Evolutionary conservation across 768 basidiomycete species (phyloP), one percentile per base, ranked within the genome.

Genomic region (Lactarius quietus): DNA sequence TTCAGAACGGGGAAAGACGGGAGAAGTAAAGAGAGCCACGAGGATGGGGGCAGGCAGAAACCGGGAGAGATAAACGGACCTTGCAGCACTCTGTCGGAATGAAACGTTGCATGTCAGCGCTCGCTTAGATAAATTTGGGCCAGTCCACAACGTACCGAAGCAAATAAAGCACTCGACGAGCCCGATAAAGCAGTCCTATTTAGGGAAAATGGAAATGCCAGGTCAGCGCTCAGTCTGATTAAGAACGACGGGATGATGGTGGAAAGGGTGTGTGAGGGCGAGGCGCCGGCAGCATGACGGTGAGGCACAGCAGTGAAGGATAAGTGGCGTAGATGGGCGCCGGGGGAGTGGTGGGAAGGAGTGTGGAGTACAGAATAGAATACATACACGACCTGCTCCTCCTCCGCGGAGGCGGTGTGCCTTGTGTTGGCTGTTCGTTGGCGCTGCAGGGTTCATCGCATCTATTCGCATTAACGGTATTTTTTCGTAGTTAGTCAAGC

Each of bases 341-440:
- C 3, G 0, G n/a, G n/a, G 43, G 10, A 14, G 26, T 51, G 23
- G 26, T 51, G 6, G n/a, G 14, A 10, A 7, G 35, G 39, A 8
- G 28, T 28, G 31, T 45, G 43, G 18, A 18, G 26, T 10, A 20
- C n/a, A n/a, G n/a, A 48, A 35, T 2, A 23, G 45, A 33, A 23
- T 31, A 58, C 58, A 20, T 45, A 33, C 57, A 63, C 68, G 60
- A 35, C 72, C 88, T 54, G 84, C 88, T 66, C 88, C 89, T 71
- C 86, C 89, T 65, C 89, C 89, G 62, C 89, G 85, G 57, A 90
- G 73, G 65, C 88, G 85, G 61, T 78, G 79, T 6, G 85, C 83
- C 69, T 80, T 82, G 65, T 76, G 77, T 57, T 79, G 75, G 10
- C 76, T 72, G 26, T 67, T 73, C 52, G 72, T 66, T 31, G 77